Base-by-base conservation (phyloP, 352 stramenopile species). In the Phytopythium cucurbitacearum region DNA sequence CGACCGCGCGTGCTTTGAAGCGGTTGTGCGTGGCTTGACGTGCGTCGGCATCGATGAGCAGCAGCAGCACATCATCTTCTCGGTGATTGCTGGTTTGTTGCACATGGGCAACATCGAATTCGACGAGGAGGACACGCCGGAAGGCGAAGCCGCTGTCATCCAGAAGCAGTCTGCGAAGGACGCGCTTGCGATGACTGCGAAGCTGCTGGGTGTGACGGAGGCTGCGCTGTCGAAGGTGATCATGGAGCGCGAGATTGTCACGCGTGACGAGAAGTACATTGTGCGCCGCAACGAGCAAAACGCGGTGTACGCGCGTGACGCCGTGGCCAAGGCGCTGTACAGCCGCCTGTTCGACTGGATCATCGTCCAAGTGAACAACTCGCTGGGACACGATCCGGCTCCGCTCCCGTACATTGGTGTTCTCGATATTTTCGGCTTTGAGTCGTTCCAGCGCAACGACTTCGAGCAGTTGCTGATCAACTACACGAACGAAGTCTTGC, bases 21-120 rank as follows among this genome's bases (percentile, higher is more conserved):
- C 74, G 5, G 80, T 93, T 45, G 80, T 92, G 28, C 67, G 69
- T 7, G 82, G 80, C 53, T 57, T 95, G 47, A 73, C 55, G 52
- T 95, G 80, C 55, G 85, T 95, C 16, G 83, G 87, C 57, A 89
- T 97, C 43, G 57, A 80, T 48, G 67, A 81, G 4, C 43, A 60
- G 40, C 64, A 87, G 53, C 80, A 94, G 59, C 72, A 91, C 39
- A 59, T 76, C 11, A 87, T 99, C 5, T 97, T 98, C 69, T 85
- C 73, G 32, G 83, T 98, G 45, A 76, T 97, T 54, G 94, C 94
- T 0, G 95, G 89, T 53, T 77, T 99, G 37, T 65, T 99, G 42
- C 96, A 99, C 71, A 78, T 99, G 38, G 96, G 96, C 48, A 98
- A 99, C 76, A 83, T 99, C 36, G 73, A 95, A 11, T 98, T 98